Evolutionary conservation across 805 yeast species (phyloP), one percentile per base, ranked within the genome.

Genomic region (Candida chauliodis): DNA sequence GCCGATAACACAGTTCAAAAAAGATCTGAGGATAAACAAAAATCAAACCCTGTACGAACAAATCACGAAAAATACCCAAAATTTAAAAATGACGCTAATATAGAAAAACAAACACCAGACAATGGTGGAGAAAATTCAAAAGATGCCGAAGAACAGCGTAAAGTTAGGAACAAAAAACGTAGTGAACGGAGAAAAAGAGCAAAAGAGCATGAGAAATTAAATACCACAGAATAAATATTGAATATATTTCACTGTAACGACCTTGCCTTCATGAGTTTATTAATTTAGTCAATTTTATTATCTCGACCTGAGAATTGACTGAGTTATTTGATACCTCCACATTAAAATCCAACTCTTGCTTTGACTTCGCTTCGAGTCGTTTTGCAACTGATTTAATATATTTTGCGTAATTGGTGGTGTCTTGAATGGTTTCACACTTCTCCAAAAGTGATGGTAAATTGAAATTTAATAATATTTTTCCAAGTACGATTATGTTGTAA

Each of bases 401-500:
- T 19, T 22, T 31, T 22, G 35, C 21, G 14, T 31, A 31, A 7
- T 22, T 31, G 8, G 3, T n/a, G 3, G 14, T n/a, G 4, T 22
- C 23, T 21, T 31, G 35, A 4, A 31, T 15, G 4, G 18, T 11
- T 4, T 11, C 7, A 8, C 15, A 10, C 16, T 31, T 31, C 4
- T 20, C 27, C 13, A 14, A 3, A 6, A 31, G 22, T 6, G 13
- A 15, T 4, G 35, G 35, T 22, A 22, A 15, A 31, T 31, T 31
- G 3, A 31, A 22, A 31, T 31, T 31, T 11, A 31, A 22, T 11
- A 58, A 45, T 6, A 40, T 16, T 14, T 54, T 51, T 30, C 50
- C 45, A 23, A 57, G 46, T 13, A 50, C 29, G 8, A 53, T 45
- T 15, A 58, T 44, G 29, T 49, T 37, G 7, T 36, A 40, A 8